A percentile compares a stretch with the other conserved stretches of the same genome.
Conservation (phyloP, 169 alveolate species). For the Ichthyophthirius multifiliis region DNA sequence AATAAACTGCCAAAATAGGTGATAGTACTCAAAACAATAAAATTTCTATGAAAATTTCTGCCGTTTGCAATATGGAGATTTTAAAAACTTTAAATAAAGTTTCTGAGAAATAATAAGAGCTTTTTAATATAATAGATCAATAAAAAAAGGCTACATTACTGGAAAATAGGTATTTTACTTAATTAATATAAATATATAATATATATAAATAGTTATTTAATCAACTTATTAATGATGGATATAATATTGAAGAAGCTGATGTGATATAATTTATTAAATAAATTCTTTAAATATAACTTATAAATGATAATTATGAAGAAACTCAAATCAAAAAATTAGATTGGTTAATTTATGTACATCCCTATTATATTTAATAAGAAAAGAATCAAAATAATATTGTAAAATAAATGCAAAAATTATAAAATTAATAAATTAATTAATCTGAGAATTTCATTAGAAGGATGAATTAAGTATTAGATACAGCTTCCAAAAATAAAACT, state of each 20-base stretch:
- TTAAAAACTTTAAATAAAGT: constrained; percentile 3
- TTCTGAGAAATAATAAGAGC: not conserved
- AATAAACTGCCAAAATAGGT: constrained; percentile 8
- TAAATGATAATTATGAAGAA: not conserved
- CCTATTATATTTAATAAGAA: not conserved
- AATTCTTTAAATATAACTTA: not conserved
- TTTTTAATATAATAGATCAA: not conserved
- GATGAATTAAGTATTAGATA: not conserved
- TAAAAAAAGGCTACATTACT: constrained; percentile 7
- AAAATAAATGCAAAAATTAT: not conserved
- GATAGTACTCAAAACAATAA: not conserved
- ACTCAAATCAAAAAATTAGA: not conserved
- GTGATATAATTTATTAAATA: not conserved
- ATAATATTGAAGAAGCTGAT: not conserved
- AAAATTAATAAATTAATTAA: not conserved
- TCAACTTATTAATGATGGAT: not conserved
- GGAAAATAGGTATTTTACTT: not conserved
- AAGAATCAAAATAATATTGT: not conserved
- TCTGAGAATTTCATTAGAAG: constrained; percentile 1
- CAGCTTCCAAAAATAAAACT: not conserved
- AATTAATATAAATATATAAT: not conserved
- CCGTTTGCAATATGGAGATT: constrained; percentile 11
- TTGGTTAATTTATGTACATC: not conserved
- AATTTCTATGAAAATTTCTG: constrained; percentile 22
- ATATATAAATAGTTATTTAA: not conserved